These are phyloP conservation scores for Actinomortierella ambigua DNA, from an alignment of 371 early-diverging fungal genomes.

Conservation along the genomic window DNA sequence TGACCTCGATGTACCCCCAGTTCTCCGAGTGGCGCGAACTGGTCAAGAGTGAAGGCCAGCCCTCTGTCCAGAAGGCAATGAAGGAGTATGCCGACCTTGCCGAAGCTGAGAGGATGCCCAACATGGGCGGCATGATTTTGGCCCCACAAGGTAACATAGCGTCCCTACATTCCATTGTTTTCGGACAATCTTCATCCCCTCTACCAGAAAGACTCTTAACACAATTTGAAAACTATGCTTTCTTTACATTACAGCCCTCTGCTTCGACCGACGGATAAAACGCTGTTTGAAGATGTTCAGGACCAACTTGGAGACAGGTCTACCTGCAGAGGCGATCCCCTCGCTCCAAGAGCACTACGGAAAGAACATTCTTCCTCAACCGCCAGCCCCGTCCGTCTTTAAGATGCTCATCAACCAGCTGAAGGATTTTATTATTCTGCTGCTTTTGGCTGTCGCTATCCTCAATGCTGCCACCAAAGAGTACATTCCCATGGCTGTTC, in stretches of 20 bases:
- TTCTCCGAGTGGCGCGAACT: slow-evolving; percentile 91
- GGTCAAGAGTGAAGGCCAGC: slow-evolving; percentile 78
- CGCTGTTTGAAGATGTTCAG: slow-evolving; percentile 83
- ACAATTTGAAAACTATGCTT: neutral
- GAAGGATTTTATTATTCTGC: slow-evolving; percentile 91
- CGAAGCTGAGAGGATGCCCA: slow-evolving; percentile 55
- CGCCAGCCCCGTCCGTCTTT: slow-evolving; percentile 75
- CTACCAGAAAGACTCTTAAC: no score
- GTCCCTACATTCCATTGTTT: no score
- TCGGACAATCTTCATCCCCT: no score
- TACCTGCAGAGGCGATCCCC: slow-evolving; percentile 58
- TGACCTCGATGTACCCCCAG: slow-evolving; percentile 63
- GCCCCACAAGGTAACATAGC: slow-evolving; percentile 62
- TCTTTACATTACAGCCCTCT: slow-evolving; percentile 57
- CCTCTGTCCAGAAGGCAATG: slow-evolving; percentile 71
- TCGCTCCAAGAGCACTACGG: slow-evolving; percentile 81
- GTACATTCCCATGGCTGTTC: slow-evolving; percentile 70
- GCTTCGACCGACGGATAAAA: slow-evolving; percentile 85
- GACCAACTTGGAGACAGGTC: slow-evolving; percentile 71
- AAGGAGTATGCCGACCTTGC: slow-evolving; percentile 49
- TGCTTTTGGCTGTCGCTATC: slow-evolving; percentile 78
- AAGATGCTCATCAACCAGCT: slow-evolving; percentile 87
- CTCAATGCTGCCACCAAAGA: slow-evolving; percentile 79
- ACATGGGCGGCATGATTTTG: slow-evolving; percentile 49
- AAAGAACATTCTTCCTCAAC: slow-evolving; percentile 75